Percentiles rank a stretch among this genome's conserved stretches.
Conservation (phyloP, 345 rosid genomes). For the Brassica juncea region DNA sequence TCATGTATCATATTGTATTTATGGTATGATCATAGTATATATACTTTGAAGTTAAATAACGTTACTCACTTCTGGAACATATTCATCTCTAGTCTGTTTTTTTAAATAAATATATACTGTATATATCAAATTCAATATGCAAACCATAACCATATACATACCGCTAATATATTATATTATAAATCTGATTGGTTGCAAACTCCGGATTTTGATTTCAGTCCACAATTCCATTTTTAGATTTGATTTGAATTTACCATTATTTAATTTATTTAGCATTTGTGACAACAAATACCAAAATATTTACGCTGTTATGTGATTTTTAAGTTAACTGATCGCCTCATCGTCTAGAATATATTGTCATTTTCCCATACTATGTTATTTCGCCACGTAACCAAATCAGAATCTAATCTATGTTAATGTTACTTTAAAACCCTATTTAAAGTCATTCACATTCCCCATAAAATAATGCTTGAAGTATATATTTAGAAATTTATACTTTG, state of each 20-base stretch:
- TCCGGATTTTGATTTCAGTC: background rate
- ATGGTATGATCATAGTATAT: background rate
- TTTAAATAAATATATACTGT: background rate
- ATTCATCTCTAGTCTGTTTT: conserved; percentile 8
- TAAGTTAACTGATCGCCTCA: background rate
- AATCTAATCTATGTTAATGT: background rate
- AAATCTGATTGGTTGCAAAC: background rate
- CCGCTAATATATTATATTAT: background rate
- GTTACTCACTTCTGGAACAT: conserved; percentile 18
- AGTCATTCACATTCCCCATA: background rate
- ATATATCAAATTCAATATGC: background rate
- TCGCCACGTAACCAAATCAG: background rate
- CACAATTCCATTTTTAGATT: background rate
- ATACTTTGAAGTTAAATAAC: conserved; percentile 19
- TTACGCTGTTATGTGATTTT: background rate
- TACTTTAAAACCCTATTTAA: background rate
- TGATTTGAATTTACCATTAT: background rate
- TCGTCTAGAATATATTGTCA: background rate
- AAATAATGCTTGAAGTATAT: conserved; percentile 6
- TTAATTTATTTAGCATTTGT: background rate
- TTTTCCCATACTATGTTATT: background rate
- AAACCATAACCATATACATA: background rate
- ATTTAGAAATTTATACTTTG: background rate
- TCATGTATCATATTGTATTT: conserved; percentile 3
- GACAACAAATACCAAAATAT: background rate